Base-by-base conservation (phyloP, 2,329 filamentous ascomycete species). In the Exophiala calicioides region DNA sequence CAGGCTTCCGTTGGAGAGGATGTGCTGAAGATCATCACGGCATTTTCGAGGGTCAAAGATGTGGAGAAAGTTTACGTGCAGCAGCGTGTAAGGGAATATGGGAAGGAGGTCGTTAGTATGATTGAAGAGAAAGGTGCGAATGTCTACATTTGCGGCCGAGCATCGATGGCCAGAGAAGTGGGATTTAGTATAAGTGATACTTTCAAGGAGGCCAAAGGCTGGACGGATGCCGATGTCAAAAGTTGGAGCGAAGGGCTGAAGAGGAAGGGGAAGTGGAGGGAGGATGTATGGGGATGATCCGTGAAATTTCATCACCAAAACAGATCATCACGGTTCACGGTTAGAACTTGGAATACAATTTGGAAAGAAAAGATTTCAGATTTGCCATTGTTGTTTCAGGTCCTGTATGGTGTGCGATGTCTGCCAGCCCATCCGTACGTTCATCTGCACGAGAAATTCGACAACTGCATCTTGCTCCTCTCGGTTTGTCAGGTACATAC, bases 231-330 rank as follows among this genome's bases (percentile, higher is more conserved):
- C 5, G 66, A 72, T 33, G 63, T 69, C 10, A 70, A 70, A 43
- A 63, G 65, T 39, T 78, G 75, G 75, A 68, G 63, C 18, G 73
- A 74, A 52, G 65, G 60, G 12, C 59, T 75, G 29, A 77, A 75
- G 67, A 73, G 68, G 56, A 66, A 66, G 20, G 70, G 68, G n/a
- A 76, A 75, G 58, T 78, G 75, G 74, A 70, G 71, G 55, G 74
- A 77, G 55, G 75, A 79, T 66, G 74, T 78, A 32, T 78, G 75
- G 75, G 71, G 71, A 16, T 74, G 40, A n/a, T n/a, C n/a, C n/a
- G n/a, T n/a, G n/a, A n/a, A n/a, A n/a, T n/a, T n/a, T n/a, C n/a
- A n/a, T n/a, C n/a, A n/a, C n/a, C n/a, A n/a, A n/a, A n/a, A n/a
- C n/a, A n/a, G n/a, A n/a, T n/a, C n/a, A n/a, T n/a, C n/a, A n/a